Evolutionary conservation across 163 green algal species (phyloP).

Genomic region (Coccomyxa subellipsoidea): DNA sequence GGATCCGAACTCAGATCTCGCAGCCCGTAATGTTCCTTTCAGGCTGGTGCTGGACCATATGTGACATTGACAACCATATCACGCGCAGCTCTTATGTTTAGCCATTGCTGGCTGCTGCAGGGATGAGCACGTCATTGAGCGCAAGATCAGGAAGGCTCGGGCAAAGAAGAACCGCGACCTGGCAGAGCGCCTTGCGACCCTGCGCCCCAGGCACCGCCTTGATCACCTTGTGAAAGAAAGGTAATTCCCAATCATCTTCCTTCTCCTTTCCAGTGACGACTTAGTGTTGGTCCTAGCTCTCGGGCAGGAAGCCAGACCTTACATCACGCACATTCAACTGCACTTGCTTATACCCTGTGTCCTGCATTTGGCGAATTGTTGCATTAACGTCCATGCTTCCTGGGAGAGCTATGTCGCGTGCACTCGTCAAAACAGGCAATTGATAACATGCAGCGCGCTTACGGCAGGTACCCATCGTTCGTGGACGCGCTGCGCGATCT

Average conservation of each 20-base stretch:
- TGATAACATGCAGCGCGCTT: no score
- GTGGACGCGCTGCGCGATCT: constrained; percentile 96
- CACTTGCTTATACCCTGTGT: background rate
- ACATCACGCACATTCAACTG: background rate
- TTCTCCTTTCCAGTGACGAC: no score
- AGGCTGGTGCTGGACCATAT: no score
- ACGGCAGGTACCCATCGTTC: constrained; percentile 95
- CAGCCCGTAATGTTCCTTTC: no score
- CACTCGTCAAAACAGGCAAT: no score
- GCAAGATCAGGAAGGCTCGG: constrained; percentile 71
- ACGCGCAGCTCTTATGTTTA: background rate
- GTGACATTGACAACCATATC: no score
- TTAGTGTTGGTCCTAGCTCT: no score
- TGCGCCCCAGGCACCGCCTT: constrained; percentile 77
- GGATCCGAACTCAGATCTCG: background rate
- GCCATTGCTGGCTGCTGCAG: constrained; percentile 19
- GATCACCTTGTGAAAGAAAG: constrained; percentile 96
- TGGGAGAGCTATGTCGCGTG: no score
- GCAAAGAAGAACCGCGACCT: constrained; percentile 77
- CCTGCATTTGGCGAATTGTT: background rate
- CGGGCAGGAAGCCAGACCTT: no score
- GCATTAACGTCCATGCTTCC: no score
- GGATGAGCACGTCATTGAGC: constrained; percentile 57
- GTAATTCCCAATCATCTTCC: constrained; percentile 29
- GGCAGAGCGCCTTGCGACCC: constrained; percentile 59